Percentiles rank a stretch among this genome's conserved stretches.
Conservation (phyloP, 768 basidiomycete genomes). For the Chalciporus chontae region DNA sequence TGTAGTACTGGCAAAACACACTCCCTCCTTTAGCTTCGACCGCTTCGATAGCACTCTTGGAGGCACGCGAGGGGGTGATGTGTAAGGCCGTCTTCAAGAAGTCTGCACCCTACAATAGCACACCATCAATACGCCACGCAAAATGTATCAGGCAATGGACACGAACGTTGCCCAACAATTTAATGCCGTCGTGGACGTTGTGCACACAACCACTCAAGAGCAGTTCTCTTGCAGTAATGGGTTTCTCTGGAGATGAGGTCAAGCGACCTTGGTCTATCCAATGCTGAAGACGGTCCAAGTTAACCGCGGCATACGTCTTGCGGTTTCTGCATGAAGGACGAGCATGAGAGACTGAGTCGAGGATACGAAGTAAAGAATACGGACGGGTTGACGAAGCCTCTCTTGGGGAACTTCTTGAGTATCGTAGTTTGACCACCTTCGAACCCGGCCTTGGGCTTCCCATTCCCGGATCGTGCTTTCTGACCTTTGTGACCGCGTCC, state of each 20-base stretch:
- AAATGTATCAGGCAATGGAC: background rate
- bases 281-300: conserved; percentile 82
- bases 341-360: background rate
- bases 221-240: conserved; percentile 86
- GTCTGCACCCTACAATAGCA: conserved; percentile 52
- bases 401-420: conserved; percentile 86
- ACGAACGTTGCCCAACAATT: conserved; percentile 81
- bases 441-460: conserved; percentile 77
- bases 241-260: conserved; percentile 68
- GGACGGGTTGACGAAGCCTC: conserved; percentile 90
- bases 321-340: conserved; percentile 51
- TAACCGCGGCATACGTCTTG: conserved; percentile 77
- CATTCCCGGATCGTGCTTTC: conserved; percentile 86
- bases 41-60: conserved; percentile 79
- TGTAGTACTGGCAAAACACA: conserved; percentile 90
- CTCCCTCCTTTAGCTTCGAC: conserved; percentile 81
- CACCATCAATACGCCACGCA: conserved; percentile 1
- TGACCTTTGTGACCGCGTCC: conserved; percentile 96
- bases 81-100: conserved; percentile 70
- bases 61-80: conserved; percentile 81
- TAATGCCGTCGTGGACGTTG: conserved; percentile 85
- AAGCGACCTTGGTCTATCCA: conserved; percentile 89
- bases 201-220: conserved; percentile 87
- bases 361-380: conserved; percentile 28
- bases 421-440: conserved; percentile 98